A percentile compares a stretch with the other conserved stretches of the same genome.
phyloP scores from a whole-genome alignment of 768 basidiomycete species.

The Sistotremastrum niveocremeum region DNA sequence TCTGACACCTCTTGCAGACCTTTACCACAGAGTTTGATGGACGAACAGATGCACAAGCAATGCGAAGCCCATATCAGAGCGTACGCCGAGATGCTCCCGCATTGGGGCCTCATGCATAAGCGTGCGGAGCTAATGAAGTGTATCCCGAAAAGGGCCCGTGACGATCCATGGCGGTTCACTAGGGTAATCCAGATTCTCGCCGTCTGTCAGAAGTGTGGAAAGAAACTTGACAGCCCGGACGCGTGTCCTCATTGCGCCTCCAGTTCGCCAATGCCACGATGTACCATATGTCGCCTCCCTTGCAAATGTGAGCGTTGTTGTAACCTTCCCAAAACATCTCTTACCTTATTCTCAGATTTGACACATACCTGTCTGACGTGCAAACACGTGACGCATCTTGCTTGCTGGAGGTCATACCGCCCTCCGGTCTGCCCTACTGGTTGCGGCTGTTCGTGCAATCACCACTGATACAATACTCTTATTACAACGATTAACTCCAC shows the following conservation, averaged over 20 bases:
- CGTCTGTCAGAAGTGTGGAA: constrained; percentile 32
- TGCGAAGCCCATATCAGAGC: constrained; percentile 41
- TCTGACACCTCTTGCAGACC: not conserved
- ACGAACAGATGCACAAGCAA: constrained; percentile 20
- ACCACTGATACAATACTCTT: no score
- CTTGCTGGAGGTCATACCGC: constrained; percentile 43
- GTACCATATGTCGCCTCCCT: constrained; percentile 64
- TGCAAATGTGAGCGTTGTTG: constrained; percentile 41
- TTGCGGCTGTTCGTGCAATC: constrained; percentile 47
- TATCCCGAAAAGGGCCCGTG: constrained; percentile 2
- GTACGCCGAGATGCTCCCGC: constrained; percentile 63
- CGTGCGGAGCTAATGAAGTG: constrained; percentile 59
- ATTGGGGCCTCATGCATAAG: constrained; percentile 61
- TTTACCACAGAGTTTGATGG: constrained; percentile 6
- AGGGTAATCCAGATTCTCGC: constrained; percentile 15
- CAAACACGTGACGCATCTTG: constrained; percentile 37
- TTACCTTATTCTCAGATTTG: no score
- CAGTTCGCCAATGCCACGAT: constrained; percentile 33
- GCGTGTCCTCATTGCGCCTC: constrained; percentile 32
- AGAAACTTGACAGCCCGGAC: constrained; percentile 19
- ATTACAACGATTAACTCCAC: not conserved
- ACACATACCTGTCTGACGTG: not conserved
- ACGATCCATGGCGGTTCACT: constrained; percentile 27
- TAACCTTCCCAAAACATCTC: not conserved
- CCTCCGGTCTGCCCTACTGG: constrained; percentile 48